phyloP scores from a whole-genome alignment of 2,329 filamentous ascomycete species.

The Neospermospora avenae region DNA sequence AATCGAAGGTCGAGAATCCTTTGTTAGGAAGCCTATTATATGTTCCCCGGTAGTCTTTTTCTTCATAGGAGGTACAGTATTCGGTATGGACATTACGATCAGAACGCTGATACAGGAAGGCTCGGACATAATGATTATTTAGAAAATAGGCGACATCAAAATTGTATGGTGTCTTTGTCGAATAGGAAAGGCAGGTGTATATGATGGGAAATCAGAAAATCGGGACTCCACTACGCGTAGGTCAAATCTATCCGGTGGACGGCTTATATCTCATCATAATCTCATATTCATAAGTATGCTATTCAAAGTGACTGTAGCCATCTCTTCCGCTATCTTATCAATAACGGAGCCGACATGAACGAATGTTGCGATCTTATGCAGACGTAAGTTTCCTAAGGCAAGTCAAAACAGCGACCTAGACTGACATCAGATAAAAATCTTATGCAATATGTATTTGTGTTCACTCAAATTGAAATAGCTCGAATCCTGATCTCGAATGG shows the following conservation, averaged over 20 bases:
- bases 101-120: neutral
- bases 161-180: conserved; percentile 6
- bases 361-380: neutral
- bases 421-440: neutral
- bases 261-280: neutral
- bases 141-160: conserved; percentile 1
- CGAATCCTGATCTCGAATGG: neutral
- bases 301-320: conserved; percentile 5
- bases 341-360: conserved; percentile 4
- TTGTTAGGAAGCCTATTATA: too few species aligned
- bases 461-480: neutral
- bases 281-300: conserved; percentile 10
- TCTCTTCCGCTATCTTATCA: neutral
- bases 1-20: too few species aligned
- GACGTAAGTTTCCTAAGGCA: neutral
- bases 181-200: conserved; percentile 6
- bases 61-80: neutral
- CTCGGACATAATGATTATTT: conserved; percentile 11
- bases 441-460: neutral
- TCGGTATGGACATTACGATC: neutral
- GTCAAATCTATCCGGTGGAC: neutral
- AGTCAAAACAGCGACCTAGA: neutral
- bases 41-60: too few species aligned
- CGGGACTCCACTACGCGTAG: conserved; percentile 9
- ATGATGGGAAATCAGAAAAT: conserved; percentile 12